Evolutionary conservation across 768 basidiomycete species (phyloP).

Genomic region (Pulveroboletus ravenelii): DNA sequence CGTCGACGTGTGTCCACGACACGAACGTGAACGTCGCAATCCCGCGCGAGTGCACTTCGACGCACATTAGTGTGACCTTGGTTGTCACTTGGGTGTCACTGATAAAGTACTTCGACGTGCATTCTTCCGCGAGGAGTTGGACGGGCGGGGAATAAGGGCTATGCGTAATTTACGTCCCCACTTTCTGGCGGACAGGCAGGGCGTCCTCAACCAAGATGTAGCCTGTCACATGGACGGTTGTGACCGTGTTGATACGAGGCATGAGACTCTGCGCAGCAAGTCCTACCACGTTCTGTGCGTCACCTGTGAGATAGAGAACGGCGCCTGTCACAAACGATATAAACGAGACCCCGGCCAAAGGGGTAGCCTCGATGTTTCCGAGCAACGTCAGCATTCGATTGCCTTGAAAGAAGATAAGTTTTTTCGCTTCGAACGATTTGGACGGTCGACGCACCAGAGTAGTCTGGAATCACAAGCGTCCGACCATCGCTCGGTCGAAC

Average conservation of each 20-base stretch:
- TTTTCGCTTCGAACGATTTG: not conserved
- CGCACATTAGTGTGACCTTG: conserved; percentile 29
- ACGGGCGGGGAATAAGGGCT: conserved; percentile 62
- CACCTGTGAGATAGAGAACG: conserved; percentile 63
- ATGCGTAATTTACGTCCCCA: conserved; percentile 24
- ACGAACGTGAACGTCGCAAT: conserved; percentile 56
- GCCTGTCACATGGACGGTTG: conserved; percentile 46
- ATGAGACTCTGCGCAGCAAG: conserved; percentile 40
- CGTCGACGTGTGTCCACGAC: conserved; percentile 29
- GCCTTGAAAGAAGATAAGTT: conserved; percentile 31
- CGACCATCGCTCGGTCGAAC: conserved; percentile 49
- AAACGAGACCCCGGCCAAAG: conserved; percentile 53
- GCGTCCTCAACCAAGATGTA: conserved; percentile 52
- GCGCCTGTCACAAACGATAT: conserved; percentile 49
- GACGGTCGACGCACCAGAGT: conserved; percentile 37
- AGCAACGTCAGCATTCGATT: conserved; percentile 60
- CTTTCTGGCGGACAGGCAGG: conserved; percentile 48
- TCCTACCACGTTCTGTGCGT: conserved; percentile 48
- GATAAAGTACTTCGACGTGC: conserved; percentile 26
- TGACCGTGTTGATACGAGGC: conserved; percentile 52
- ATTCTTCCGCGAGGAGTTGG: conserved; percentile 49
- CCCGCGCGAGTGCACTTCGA: conserved; percentile 41
- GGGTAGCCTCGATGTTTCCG: conserved; percentile 59
- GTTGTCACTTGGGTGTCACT: conserved; percentile 19
- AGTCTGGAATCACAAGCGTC: conserved; percentile 59